Base-by-base conservation (phyloP, 768 basidiomycete genomes). In the Boletus sp. region DNA sequence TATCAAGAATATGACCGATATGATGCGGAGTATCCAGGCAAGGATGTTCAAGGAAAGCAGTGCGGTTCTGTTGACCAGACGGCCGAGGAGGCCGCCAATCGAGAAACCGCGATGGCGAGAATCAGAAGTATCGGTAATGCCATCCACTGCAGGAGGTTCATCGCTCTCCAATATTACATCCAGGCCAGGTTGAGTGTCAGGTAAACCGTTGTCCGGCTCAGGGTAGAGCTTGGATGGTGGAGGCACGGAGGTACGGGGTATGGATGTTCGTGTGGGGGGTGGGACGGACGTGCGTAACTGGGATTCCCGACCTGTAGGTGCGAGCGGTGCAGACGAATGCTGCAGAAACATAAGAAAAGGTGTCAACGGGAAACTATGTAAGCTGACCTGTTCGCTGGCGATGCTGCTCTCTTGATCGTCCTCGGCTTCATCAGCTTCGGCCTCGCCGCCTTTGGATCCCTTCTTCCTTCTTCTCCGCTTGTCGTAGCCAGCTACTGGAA, bases 401-500 rank as follows among this genome's bases (percentile, higher is more conserved):
- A 68, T 58, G 33, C 68, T 69, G 37, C 69, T 66, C 57, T 71
- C 79, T 23, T 77, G 75, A 15, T 80, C 80, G n/a, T 83, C 82
- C 13, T 80, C 83, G 1, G 61, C 75, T 13, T 70, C 79, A 15
- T 64, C 65, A 11, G 43, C 39, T 17, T 62, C 74, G 15, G 66
- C 76, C 19, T 67, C 65, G 35, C 76, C 77, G 4, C 65, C 73
- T 61, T 77, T 83, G 50, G 73, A 72, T 9, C 74, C 77, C 60
- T 62, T 68, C 64, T 75, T 83, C 68, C 77, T 85, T 72, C 77
- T 80, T 61, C 73, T 76, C 50, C 73, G 74, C 70, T 84, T 90
- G 57, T 86, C 84, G 54, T 85, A 81, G 14, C 78, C 76, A 21
- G 87, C 78, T 45, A 84, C 79, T 9, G 89, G 89, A 3, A 91